phyloP scores from a whole-genome alignment of 129 eudicot species.

The Flaveria brownii region DNA sequence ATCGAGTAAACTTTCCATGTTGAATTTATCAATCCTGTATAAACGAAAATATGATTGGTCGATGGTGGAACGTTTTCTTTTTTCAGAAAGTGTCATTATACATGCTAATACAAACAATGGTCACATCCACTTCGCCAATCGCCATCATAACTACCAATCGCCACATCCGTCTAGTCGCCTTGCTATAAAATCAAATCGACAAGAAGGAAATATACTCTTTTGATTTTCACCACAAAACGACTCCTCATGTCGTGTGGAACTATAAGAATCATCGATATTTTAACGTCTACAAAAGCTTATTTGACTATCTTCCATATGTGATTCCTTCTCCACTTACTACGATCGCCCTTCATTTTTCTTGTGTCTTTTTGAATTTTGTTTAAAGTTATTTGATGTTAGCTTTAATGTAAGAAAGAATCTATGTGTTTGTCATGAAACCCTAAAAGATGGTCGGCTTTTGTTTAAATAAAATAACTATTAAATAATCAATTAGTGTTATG shows the following conservation, averaged over 20 bases:
- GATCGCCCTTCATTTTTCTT: background rate
- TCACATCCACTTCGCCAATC: background rate
- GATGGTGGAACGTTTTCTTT: background rate
- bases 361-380: background rate
- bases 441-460: constrained; percentile 16
- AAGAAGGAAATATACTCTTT: constrained; percentile 21
- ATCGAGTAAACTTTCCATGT: background rate
- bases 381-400: background rate
- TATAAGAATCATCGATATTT: constrained; percentile 34
- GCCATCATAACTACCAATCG: constrained; percentile 25
- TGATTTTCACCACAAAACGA: constrained; percentile 26
- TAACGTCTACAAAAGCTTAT: constrained; percentile 24
- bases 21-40: background rate
- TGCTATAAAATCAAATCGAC: constrained; percentile 24
- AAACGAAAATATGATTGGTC: background rate
- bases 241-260: constrained; percentile 37
- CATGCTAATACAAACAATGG: constrained; percentile 1
- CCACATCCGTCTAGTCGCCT: constrained; percentile 33
- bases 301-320: constrained; percentile 28
- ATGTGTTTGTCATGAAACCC: background rate
- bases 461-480: background rate
- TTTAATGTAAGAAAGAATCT: constrained; percentile 10
- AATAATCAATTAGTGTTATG: background rate
- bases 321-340: constrained; percentile 38
- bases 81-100: constrained; percentile 13